Evolutionary conservation across 1,284 basidiomycete genomes (phyloP).

Genomic region (Puccinia hordei): DNA sequence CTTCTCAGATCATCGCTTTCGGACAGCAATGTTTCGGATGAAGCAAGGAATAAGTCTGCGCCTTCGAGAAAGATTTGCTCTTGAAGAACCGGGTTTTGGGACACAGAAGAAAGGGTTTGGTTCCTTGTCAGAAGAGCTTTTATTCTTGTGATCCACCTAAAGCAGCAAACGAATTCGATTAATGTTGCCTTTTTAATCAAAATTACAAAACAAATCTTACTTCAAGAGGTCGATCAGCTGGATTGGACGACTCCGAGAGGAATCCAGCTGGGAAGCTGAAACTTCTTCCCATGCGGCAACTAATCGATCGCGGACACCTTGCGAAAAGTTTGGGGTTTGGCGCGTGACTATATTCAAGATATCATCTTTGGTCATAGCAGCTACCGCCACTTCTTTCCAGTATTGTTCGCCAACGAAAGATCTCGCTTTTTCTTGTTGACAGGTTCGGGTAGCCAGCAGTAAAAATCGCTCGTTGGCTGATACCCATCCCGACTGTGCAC

Average conservation of each 20-base stretch:
- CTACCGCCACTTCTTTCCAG: slow-evolving; percentile 56
- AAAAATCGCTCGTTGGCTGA: slow-evolving; percentile 60
- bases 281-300: slow-evolving; percentile 32
- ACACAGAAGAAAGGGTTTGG: slow-evolving; percentile 54
- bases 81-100: slow-evolving; percentile 72
- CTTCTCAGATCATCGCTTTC: slow-evolving; percentile 65
- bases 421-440: slow-evolving; percentile 27
- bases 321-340: slow-evolving; percentile 15
- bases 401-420: slow-evolving; percentile 64
- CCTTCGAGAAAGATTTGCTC: slow-evolving; percentile 91
- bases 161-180: slow-evolving; percentile 74
- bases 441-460: slow-evolving; percentile 60
- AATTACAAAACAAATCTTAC: slow-evolving; percentile 52
- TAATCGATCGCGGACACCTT: slow-evolving; percentile 25
- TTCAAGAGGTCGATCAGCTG: slow-evolving; percentile 36
- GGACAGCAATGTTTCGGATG: slow-evolving; percentile 63
- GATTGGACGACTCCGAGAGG: slow-evolving; percentile 16
- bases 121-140: slow-evolving; percentile 24
- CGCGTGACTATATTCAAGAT: slow-evolving; percentile 53
- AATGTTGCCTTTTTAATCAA: slow-evolving; percentile 64
- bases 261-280: slow-evolving; percentile 15
- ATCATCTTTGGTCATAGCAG: slow-evolving; percentile 54
- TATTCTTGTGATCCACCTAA: slow-evolving; percentile 55
- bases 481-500: slow-evolving; percentile 58
- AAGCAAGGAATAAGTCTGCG: slow-evolving; percentile 87